Base-by-base conservation (phyloP, 1,284 basidiomycete genomes). In the Austroboletus rostrupii region DNA sequence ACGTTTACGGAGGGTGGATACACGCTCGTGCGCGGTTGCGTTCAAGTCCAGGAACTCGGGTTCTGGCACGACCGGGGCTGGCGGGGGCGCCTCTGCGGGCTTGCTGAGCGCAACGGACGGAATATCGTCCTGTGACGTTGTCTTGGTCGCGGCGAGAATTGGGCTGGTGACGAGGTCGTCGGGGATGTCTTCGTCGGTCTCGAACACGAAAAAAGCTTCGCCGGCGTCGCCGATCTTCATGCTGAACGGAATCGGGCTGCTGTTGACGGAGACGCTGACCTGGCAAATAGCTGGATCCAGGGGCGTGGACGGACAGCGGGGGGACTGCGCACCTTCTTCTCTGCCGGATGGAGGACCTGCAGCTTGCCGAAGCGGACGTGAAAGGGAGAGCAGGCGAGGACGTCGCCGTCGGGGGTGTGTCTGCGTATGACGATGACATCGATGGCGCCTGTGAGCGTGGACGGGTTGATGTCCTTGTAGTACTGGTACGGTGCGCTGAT, bases 141-240 rank as follows among this genome's bases (percentile, higher is more conserved):
- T 74, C 48, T 72, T 70, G 5, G 82, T 85, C 5, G 87, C 80
- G 54, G 81, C 76, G 17, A 95, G 80, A 19, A 96, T 74, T 20
- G 97, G 97, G 70, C 90, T 93, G 0, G 97, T 99, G 58, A 96
- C 88, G 52, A 99, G 81, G 62, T 95, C 91, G 42, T 85, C 89
- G 2, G 97, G 96, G 31, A 99, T 86, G 55, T 95, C 90, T 45
- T 88, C 90, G 41, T 97, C 92, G 2, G 96, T 97, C 70, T 99
- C 95, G 59, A 99, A 92, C 36, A 99, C 90, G 64, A 99, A 99
- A 76, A 99, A 99, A 0, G 96, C 97, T 72, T 99, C 97, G 17
- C 97, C 97, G 2, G 95, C 92, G 54, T 99, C 96, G 39, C 94
- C 93, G 57, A 99, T 95, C 76, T 99, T 99, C 97, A 99, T 99